Conservation (phyloP, 1,284 basidiomycete species). For the Microstroma glucosiphilum region DNA sequence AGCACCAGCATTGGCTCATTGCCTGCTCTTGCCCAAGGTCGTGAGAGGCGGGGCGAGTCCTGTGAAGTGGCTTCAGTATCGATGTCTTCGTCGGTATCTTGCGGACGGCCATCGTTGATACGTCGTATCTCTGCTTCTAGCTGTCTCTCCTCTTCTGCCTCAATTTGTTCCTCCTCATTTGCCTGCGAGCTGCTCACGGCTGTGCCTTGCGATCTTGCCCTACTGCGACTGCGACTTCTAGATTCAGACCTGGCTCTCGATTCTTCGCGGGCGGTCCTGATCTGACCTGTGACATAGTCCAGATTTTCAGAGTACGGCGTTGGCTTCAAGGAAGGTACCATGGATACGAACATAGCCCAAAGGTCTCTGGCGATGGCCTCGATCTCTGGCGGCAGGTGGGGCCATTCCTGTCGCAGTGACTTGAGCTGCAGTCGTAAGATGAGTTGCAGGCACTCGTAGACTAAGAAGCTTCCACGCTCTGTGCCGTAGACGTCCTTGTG, state of each 20-base stretch:
- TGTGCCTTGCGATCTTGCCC: background rate
- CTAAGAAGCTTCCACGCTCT: slow-evolving; percentile 19
- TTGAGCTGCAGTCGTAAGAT: slow-evolving; percentile 34
- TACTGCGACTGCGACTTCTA: background rate
- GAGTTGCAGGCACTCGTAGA: slow-evolving; percentile 35
- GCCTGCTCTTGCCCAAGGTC: background rate
- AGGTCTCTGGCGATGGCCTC: slow-evolving; percentile 38
- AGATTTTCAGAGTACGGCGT: slow-evolving; percentile 10
- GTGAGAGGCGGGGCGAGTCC: background rate
- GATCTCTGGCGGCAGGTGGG: slow-evolving; percentile 24
- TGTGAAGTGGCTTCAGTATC: background rate
- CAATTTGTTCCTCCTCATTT: background rate
- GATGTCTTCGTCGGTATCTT: background rate
- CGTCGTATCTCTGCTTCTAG: slow-evolving; percentile 1
- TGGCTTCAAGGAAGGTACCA: slow-evolving; percentile 12
- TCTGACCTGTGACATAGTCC: background rate
- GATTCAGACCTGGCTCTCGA: background rate
- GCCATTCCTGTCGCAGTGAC: slow-evolving; percentile 22
- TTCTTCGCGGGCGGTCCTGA: background rate
- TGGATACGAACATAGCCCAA: slow-evolving; percentile 36
- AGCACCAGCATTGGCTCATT: slow-evolving; percentile 3
- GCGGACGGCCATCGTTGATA: background rate
- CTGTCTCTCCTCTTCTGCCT: slow-evolving; percentile 3
- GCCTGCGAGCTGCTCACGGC: background rate
- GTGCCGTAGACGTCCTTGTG: background rate